Evolutionary conservation across 768 basidiomycete genomes (phyloP).

Genomic region (Lanmaoa rubissima): DNA sequence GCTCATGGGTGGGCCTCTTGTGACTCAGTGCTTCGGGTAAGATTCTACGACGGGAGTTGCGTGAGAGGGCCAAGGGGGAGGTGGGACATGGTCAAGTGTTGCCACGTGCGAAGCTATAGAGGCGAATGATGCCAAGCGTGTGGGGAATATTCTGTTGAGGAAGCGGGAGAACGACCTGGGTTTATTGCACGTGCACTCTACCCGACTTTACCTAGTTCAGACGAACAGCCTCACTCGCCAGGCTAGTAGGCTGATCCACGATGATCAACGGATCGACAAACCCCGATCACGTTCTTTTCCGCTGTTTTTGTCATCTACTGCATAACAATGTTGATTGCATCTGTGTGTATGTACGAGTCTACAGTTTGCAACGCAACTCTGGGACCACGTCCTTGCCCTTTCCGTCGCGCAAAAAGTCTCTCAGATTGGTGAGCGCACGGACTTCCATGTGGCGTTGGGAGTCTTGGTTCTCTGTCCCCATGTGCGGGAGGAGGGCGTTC

Average conservation of each 20-base stretch:
- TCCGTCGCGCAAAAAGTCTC: slow-evolving; percentile 64
- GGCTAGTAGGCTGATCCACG: not conserved
- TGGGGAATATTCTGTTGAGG: not conserved
- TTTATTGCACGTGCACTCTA: not conserved
- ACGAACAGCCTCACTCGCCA: too few species aligned
- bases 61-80: slow-evolving; percentile 65
- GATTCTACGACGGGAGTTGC: slow-evolving; percentile 76
- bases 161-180: not conserved
- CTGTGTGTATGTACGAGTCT: not conserved
- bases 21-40: slow-evolving; percentile 73
- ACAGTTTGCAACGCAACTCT: slow-evolving; percentile 40
- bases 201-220: not conserved
- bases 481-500: slow-evolving; percentile 84
- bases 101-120: slow-evolving; percentile 19
- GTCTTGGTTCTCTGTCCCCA: slow-evolving; percentile 87
- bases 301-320: not conserved
- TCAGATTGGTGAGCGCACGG: slow-evolving; percentile 75
- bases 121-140: not conserved
- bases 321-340: not conserved
- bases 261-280: not conserved
- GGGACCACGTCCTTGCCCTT: slow-evolving; percentile 65
- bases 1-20: not conserved
- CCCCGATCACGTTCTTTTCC: not conserved
- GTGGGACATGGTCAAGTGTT: slow-evolving; percentile 25
- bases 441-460: slow-evolving; percentile 82